These are phyloP conservation scores for Suillus bovinus DNA, from an alignment of 768 basidiomycete genomes.

Conservation along the genomic window DNA sequence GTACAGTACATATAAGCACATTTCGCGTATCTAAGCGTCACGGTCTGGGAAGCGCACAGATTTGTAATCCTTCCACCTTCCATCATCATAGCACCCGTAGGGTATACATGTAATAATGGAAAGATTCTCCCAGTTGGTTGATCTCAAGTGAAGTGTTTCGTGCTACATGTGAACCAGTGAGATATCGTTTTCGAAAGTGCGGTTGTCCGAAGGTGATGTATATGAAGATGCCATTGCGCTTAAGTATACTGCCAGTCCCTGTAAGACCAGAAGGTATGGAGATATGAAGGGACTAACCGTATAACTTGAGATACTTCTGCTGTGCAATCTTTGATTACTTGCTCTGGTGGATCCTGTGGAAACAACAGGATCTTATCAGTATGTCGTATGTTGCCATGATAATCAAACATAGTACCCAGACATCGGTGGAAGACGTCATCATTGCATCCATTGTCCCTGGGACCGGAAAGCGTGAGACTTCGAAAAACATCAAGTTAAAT, in stretches of 20 bases:
- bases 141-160: slow-evolving; percentile 63
- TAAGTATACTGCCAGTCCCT: slow-evolving; percentile 52
- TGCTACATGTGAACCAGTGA: slow-evolving; percentile 40
- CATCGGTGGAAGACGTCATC: slow-evolving; percentile 80
- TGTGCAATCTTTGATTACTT: slow-evolving; percentile 68
- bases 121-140: slow-evolving; percentile 71
- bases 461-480: not conserved
- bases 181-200: slow-evolving; percentile 76
- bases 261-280: not conserved
- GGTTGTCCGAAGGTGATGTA: slow-evolving; percentile 91
- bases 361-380: slow-evolving; percentile 6
- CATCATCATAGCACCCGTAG: slow-evolving; percentile 38
- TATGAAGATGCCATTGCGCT: slow-evolving; percentile 61
- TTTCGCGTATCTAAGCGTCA: not conserved
- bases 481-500: not conserved
- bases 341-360: slow-evolving; percentile 70
- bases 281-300: slow-evolving; percentile 42
- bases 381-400: not conserved
- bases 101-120: slow-evolving; percentile 83
- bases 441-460: slow-evolving; percentile 86
- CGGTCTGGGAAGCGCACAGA: not conserved
- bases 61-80: not conserved
- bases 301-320: slow-evolving; percentile 77
- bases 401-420: slow-evolving; percentile 63
- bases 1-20: not conserved